Evolutionary conservation across 192 early-diverging fungal species (phyloP).

Genomic region (Coemansia sp.): DNA sequence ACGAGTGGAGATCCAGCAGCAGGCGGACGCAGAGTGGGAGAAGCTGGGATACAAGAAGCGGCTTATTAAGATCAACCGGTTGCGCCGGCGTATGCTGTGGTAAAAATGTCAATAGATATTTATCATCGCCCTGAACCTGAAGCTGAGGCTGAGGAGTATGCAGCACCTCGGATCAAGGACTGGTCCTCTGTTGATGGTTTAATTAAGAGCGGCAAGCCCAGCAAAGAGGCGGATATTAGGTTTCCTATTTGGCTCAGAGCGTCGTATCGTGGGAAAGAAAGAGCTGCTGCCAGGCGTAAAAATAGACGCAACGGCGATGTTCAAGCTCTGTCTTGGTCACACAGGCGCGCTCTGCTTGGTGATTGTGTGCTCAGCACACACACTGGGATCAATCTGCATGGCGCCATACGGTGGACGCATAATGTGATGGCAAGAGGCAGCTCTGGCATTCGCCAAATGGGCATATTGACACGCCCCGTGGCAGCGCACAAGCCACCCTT

Average conservation of each 20-base stretch:
- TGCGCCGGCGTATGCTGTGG: constrained; percentile 52
- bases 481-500: neutral
- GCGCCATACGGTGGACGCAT: neutral
- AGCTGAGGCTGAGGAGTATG: neutral
- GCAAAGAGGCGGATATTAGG: neutral
- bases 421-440: neutral
- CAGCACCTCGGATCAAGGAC: neutral
- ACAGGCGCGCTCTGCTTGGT: neutral
- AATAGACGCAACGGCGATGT: too few relatives aligned
- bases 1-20: constrained; percentile 35
- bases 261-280: too few relatives aligned
- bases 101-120: neutral
- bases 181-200: neutral
- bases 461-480: neutral
- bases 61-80: constrained; percentile 49
- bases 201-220: neutral
- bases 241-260: too few relatives aligned
- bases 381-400: neutral
- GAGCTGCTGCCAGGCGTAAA: too few relatives aligned
- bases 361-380: neutral
- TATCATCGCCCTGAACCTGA: neutral
- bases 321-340: too few relatives aligned
- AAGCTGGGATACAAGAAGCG: constrained; percentile 50
- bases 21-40: constrained; percentile 47
- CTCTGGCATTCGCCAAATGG: neutral